phyloP scores from a whole-genome alignment of 345 rosid species.

The Eucalyptus fibrosa region DNA sequence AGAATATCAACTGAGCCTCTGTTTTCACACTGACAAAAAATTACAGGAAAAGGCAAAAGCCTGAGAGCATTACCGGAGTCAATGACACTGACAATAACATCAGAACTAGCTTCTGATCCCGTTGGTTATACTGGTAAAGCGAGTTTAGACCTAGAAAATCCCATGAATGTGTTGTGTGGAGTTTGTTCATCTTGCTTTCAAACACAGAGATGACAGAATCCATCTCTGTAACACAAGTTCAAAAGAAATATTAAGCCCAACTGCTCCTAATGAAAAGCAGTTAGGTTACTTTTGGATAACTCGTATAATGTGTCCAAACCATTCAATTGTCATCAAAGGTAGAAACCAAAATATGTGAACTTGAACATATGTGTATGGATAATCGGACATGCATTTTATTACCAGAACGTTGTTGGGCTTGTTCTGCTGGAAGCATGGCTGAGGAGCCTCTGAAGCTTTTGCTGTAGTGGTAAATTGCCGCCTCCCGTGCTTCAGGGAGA shows the following conservation, averaged over 20 bases:
- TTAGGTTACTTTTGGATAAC: neutral
- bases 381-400: neutral
- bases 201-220: conserved; percentile 23
- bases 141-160: conserved; percentile 23
- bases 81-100: conserved; percentile 27
- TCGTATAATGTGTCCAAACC: neutral
- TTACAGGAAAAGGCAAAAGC: neutral
- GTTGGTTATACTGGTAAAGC: neutral
- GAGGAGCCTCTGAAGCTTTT: conserved; percentile 41
- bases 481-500: conserved; percentile 11
- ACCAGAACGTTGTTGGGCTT: conserved; percentile 21
- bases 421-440: conserved; percentile 32
- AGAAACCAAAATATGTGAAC: neutral
- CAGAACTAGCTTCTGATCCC: neutral
- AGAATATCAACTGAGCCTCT: neutral
- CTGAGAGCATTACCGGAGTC: conserved; percentile 11
- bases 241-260: neutral
- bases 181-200: conserved; percentile 13
- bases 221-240: conserved; percentile 7
- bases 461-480: conserved; percentile 28
- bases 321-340: neutral
- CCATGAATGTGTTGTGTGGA: conserved; percentile 47
- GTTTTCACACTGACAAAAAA: neutral
- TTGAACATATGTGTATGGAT: neutral
- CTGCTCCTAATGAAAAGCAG: neutral